phyloP scores from a whole-genome alignment of 169 alveolate genomes.

The Theileria parva region DNA sequence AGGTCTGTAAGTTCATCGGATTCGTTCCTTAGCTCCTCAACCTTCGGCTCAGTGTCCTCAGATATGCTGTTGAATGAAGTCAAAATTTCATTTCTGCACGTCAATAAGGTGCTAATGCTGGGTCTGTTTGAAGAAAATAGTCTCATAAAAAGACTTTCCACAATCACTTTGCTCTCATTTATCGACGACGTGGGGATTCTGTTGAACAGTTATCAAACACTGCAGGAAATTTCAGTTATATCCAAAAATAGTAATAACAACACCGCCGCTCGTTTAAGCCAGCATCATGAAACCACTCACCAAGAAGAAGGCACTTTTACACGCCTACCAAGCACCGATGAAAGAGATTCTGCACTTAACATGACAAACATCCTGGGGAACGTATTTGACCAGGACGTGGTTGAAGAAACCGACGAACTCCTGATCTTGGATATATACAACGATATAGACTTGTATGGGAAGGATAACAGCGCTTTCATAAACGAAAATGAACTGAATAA shows the following conservation, averaged over 20 bases:
- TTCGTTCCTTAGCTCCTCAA: constrained; percentile 16
- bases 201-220: constrained; percentile 46
- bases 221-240: constrained; percentile 58
- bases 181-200: constrained; percentile 63
- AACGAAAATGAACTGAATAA: constrained; percentile 39
- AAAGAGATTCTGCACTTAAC: not conserved
- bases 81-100: constrained; percentile 42
- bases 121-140: constrained; percentile 57
- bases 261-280: not conserved
- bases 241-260: constrained; percentile 11
- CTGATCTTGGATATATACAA: constrained; percentile 50
- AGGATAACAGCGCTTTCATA: constrained; percentile 48
- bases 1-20: constrained; percentile 44
- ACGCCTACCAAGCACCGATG: not conserved
- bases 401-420: constrained; percentile 37
- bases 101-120: constrained; percentile 30
- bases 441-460: constrained; percentile 49
- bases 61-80: constrained; percentile 57
- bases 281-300: not conserved
- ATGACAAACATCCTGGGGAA: not conserved
- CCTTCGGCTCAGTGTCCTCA: constrained; percentile 53
- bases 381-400: not conserved
- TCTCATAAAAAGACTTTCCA: constrained; percentile 31
- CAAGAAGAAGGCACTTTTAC: not conserved
- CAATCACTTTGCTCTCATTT: constrained; percentile 59